Conservation (phyloP, 2,329 filamentous ascomycete genomes). For the Colletotrichum liriopes region DNA sequence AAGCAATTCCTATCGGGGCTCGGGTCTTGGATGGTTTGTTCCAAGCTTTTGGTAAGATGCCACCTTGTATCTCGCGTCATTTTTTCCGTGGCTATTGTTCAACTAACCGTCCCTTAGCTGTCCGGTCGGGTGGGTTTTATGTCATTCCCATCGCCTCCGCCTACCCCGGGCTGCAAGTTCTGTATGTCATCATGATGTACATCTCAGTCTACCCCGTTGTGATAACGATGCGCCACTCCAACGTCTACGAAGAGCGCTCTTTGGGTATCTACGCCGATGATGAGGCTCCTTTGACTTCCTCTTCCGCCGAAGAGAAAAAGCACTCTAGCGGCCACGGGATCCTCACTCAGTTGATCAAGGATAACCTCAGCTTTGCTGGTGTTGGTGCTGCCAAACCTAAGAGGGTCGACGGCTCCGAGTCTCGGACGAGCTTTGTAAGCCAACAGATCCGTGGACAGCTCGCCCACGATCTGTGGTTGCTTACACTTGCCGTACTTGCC, state of each 20-base stretch:
- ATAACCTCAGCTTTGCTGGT: conserved; percentile 56
- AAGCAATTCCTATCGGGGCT: conserved; percentile 65
- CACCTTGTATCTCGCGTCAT: no score
- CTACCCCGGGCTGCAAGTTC: conserved; percentile 71
- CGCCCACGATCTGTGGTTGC: conserved; percentile 78
- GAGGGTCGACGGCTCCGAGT: conserved; percentile 48
- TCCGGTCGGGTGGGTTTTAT: conserved; percentile 77
- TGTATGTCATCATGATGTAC: conserved; percentile 78
- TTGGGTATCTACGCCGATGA: conserved; percentile 71
- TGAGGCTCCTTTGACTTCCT: background rate
- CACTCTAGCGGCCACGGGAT: conserved; percentile 48
- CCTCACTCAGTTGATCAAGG: conserved; percentile 45
- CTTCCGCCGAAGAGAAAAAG: conserved; percentile 37
- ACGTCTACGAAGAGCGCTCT: conserved; percentile 80
- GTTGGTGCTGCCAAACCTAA: conserved; percentile 55
- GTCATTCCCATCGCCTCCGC: conserved; percentile 72
- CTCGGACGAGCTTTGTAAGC: conserved; percentile 64
- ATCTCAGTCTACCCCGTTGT: conserved; percentile 75
- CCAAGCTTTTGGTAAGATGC: conserved; percentile 67
- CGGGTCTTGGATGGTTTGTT: conserved; percentile 77
- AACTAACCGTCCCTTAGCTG: conserved; percentile 56
- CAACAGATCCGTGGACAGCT: conserved; percentile 76
- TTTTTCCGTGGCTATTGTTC: conserved; percentile 11
- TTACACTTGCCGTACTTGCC: conserved; percentile 72
- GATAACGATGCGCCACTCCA: conserved; percentile 77